These are phyloP conservation scores for Rutstroemia sp. DNA, from an alignment of 2,329 filamentous ascomycete genomes.

Conservation along the genomic window DNA sequence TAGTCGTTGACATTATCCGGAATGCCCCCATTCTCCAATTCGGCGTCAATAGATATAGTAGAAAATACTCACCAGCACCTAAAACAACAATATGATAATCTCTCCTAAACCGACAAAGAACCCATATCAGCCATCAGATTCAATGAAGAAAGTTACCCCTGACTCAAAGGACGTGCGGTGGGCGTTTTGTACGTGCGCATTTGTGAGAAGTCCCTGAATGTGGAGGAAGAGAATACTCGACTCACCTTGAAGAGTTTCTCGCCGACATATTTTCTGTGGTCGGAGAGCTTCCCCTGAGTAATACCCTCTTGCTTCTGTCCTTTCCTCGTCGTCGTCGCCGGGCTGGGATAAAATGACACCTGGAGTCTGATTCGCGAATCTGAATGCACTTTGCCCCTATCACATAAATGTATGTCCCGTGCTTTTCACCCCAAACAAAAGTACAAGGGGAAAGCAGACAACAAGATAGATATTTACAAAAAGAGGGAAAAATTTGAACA, in stretches of 20 bases:
- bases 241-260: slow-evolving; percentile 5
- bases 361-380: no score
- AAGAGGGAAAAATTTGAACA: not conserved
- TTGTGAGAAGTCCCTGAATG: not conserved
- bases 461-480: not conserved
- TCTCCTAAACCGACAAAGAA: slow-evolving; percentile 33
- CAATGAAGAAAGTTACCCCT: slow-evolving; percentile 5
- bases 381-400: no score
- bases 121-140: not conserved
- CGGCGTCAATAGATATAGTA: not conserved
- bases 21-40: not conserved
- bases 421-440: no score
- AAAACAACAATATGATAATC: slow-evolving; percentile 62
- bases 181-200: not conserved
- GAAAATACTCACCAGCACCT: slow-evolving; percentile 42
- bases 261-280: not conserved
- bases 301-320: not conserved
- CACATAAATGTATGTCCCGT: no score
- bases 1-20: not conserved
- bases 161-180: slow-evolving; percentile 7
- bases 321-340: not conserved
- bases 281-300: not conserved
- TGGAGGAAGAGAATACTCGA: not conserved
- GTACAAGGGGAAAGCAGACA: not conserved
- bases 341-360: not conserved